phyloP scores from a whole-genome alignment of 306 rosid species.

The Prinsepia uniflora region DNA sequence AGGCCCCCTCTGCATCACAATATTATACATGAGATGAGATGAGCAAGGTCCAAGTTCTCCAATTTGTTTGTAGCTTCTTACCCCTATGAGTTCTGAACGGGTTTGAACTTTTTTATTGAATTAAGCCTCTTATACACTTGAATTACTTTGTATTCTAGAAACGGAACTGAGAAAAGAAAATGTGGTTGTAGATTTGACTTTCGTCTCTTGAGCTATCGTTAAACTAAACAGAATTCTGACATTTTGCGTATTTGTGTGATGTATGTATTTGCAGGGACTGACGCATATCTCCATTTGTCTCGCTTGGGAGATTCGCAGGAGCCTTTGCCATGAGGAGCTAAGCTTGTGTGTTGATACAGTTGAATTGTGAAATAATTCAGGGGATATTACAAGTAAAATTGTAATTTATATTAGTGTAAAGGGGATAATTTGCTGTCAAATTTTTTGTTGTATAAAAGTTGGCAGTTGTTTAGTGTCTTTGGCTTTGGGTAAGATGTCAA shows the following conservation, averaged over 20 bases:
- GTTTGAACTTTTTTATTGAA: not conserved
- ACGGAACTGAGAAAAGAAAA: not conserved
- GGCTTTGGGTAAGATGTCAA: not conserved
- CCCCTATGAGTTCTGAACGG: not conserved
- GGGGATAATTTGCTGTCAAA: slow-evolving; percentile 25
- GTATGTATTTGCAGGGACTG: slow-evolving; percentile 61
- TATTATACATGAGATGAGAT: too few species aligned
- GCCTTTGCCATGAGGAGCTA: slow-evolving; percentile 53
- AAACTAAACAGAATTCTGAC: not conserved
- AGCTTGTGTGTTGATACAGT: not conserved
- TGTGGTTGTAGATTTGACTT: not conserved
- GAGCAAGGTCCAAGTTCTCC: too few species aligned
- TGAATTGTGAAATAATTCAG: slow-evolving; percentile 5
- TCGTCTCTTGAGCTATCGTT: not conserved
- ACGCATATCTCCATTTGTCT: slow-evolving; percentile 89
- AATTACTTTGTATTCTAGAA: not conserved
- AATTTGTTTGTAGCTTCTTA: too few species aligned
- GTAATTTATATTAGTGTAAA: not conserved
- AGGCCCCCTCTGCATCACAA: too few species aligned
- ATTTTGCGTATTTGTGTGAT: not conserved
- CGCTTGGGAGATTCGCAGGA: slow-evolving; percentile 93
- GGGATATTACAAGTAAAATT: slow-evolving; percentile 1
- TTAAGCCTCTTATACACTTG: not conserved
- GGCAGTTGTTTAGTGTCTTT: slow-evolving; percentile 21
- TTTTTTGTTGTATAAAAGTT: slow-evolving; percentile 25